Conservation (phyloP, 495 filamentous ascomycete genomes). For the Penicillium riverlandense region DNA sequence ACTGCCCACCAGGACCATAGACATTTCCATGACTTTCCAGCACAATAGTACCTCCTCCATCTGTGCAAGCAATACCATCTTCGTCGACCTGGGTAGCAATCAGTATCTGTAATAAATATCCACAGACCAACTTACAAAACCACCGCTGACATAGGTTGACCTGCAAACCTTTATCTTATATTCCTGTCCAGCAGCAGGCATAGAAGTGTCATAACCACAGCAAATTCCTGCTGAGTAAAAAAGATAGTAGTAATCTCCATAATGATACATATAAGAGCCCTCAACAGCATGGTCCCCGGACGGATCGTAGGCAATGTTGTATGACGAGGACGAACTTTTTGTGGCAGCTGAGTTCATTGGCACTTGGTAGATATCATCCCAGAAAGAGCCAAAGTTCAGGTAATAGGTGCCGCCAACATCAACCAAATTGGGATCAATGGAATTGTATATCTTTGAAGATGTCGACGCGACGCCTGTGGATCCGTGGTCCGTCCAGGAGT, state of each 20-base stretch:
- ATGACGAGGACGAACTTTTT: constrained; percentile 23
- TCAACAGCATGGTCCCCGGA: constrained; percentile 50
- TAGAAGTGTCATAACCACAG: constrained; percentile 49
- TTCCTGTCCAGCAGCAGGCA: constrained; percentile 53
- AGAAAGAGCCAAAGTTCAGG: constrained; percentile 67
- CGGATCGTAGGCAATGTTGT: constrained; percentile 50
- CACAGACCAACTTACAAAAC: constrained; percentile 39
- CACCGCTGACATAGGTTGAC: constrained; percentile 45
- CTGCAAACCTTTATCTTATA: constrained; percentile 67
- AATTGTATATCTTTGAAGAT: constrained; percentile 53
- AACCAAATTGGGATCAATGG: constrained; percentile 64
- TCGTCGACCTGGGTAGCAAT: constrained; percentile 37
- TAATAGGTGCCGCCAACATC: constrained; percentile 40
- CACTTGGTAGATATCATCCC: constrained; percentile 61
- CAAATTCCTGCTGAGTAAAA: constrained; percentile 63
- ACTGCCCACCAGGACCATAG: constrained; percentile 71
- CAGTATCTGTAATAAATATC: background rate
- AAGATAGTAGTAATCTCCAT: constrained; percentile 58
- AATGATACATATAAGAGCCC: constrained; percentile 50
- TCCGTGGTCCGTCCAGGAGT: constrained; percentile 50
- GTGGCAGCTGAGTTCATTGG: constrained; percentile 43
- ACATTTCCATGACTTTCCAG: constrained; percentile 54
- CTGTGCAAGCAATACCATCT: constrained; percentile 48
- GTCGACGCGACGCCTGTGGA: constrained; percentile 43
- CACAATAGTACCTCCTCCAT: constrained; percentile 58